Evolutionary conservation across 139 green algal genomes (phyloP), one percentile per base, ranked within the genome.

Genomic region (Chlamydomonas incerta): DNA sequence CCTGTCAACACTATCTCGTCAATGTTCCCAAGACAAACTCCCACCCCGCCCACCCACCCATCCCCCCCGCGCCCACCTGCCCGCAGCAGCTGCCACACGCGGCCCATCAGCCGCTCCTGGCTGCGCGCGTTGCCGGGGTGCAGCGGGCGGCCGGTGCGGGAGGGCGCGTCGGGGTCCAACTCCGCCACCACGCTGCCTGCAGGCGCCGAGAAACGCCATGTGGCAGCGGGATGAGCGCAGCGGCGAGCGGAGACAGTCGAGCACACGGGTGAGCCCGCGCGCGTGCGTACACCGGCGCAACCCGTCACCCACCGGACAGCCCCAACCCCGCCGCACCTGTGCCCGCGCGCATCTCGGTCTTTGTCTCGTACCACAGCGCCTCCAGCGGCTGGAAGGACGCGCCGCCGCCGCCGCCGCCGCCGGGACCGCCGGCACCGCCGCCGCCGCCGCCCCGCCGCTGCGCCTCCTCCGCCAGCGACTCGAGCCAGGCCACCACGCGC

Each of bases 81-180:
- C 0, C 95, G 74, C 57, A 98, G 34, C 28, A 98, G 91, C 76
- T 90, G 87, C 92, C 95, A 97, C n/a, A 97, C 68, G 2, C 89
- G 75, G 17, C 47, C 80, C 67, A 88, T 24, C 23, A 92, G 68
- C 50, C 93, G 80, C 74, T 98, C 92, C 90, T 96, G 92, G 18
- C 90, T 89, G 68, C 83, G 82, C 26, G 70, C 75, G 85, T 97
- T 92, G 34, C 93, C 88, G 0, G 74, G 14, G 55, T 91, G 72
- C 72, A 96, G 86, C 81, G 37, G 66, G 60, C 72, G 37, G 46
- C 68, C 87, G 70, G 77, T 70, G 37, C 93, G 88, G 11, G 80
- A 88, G 57, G 93, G 90, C 1, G 93, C 93, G 81, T 97, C 95
- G 1, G 95, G 95, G 85, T 97, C 95, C n/a, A 97, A 91, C 87